Evolutionary conservation across 495 filamentous ascomycete genomes (phyloP), one percentile per base, ranked within the genome.

Genomic region (Aspergillus haitiensis): DNA sequence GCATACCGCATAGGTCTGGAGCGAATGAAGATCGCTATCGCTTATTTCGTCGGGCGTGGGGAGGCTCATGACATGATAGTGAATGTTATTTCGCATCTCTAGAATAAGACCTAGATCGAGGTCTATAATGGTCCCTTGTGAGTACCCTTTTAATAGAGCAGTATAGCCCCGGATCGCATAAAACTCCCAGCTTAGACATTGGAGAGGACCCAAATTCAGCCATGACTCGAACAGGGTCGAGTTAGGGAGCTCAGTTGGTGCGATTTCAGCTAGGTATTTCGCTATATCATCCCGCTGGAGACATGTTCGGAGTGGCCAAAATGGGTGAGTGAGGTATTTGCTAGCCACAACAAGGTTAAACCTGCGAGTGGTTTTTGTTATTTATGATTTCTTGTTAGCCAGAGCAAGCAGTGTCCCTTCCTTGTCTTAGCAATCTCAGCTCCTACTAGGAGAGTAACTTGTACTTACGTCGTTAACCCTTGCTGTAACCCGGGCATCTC

Each of bases 401-500:
- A 5, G 0, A 18, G 4, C 37, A 27, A 27, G 3, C 21, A 27
- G 16, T 9, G 47, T 27, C 7, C 47, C 6, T 47, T 27, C 21
- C 21, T 27, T 27, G 1, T 1, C 21, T 27, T 27, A 27, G 21
- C 21, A 27, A 27, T 27, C 1, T 27, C 21, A 27, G 21, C 21
- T 27, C 21, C 21, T 27, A 27, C 21, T 27, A 3, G 21, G 4
- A 40, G 37, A 13, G 37, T 13, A 40, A 18, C 4, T 2, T 21
- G 1, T 21, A 7, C 52, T 42, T 42, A 54, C 52, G 52, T 18
- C 42, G 52, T 32, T 6, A 54, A 21, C 3, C 52, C 52, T 27
- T 54, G 35, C 15, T 42, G 40, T 7, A 54, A 36, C 13, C 52
- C 52, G 16, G 52, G 52, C 52, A 54, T 54, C 15, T 54, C 52